phyloP scores from a whole-genome alignment of 2,329 filamentous ascomycete genomes.

The Magnaporthiopsis incrustans region DNA sequence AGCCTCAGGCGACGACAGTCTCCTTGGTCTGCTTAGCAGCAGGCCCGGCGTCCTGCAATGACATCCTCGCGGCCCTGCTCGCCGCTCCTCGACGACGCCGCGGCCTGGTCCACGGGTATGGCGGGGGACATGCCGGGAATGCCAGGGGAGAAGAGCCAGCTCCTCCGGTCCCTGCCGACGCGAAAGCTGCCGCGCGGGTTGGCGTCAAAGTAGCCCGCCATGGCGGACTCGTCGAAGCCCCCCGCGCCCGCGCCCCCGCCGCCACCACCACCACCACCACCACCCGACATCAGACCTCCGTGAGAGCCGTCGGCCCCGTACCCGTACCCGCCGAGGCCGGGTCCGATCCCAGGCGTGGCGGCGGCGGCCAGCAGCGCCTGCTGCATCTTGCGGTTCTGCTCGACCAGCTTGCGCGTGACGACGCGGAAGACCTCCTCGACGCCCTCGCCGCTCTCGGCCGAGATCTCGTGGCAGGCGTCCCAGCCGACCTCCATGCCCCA shows the following conservation, averaged over 20 bases:
- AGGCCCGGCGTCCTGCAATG: slow-evolving; percentile 2
- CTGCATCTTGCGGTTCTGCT: slow-evolving; percentile 57
- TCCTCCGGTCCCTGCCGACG: slow-evolving; percentile 48
- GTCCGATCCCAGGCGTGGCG: slow-evolving; percentile 40
- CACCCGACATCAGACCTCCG: slow-evolving; percentile 5
- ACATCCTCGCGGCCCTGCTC: slow-evolving; percentile 7
- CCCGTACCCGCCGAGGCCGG: slow-evolving; percentile 22
- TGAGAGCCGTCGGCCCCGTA: slow-evolving; percentile 12
- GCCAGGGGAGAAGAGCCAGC: slow-evolving; percentile 49
- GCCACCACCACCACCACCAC: not conserved
- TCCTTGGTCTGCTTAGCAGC: slow-evolving; percentile 11
- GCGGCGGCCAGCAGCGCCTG: slow-evolving; percentile 49
- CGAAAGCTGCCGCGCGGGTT: slow-evolving; percentile 46
- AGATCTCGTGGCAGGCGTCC: slow-evolving; percentile 97
- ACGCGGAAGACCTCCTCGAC: slow-evolving; percentile 92
- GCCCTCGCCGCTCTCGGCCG: slow-evolving; percentile 85
- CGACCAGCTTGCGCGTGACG: slow-evolving; percentile 53
- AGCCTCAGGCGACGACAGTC: not conserved
- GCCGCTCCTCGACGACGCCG: slow-evolving; percentile 11
- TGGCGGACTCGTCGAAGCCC: slow-evolving; percentile 10
- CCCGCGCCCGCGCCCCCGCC: slow-evolving; percentile 5
- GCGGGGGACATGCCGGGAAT: slow-evolving; percentile 37
- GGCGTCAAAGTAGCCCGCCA: slow-evolving; percentile 39
- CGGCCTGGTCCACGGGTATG: slow-evolving; percentile 37
- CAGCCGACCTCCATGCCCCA: slow-evolving; percentile 92